phyloP scores from a whole-genome alignment of 768 basidiomycete genomes.

The Phaffia australis region DNA sequence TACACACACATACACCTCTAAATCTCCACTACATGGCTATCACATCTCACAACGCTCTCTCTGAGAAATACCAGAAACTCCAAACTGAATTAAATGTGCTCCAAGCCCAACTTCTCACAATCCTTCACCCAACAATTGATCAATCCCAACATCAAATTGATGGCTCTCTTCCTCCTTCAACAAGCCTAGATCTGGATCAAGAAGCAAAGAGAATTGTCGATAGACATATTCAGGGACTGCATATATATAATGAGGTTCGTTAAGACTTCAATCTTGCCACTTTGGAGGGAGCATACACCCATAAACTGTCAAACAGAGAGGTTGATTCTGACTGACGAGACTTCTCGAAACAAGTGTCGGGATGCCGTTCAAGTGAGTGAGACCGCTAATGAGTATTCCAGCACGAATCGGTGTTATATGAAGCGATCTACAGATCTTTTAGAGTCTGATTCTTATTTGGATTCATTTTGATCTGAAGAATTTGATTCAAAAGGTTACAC shows the following conservation, averaged over 20 bases:
- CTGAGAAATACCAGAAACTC: not conserved
- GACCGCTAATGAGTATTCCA: not conserved
- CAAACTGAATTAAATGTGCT: slow-evolving; percentile 5
- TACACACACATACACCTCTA: too few species aligned
- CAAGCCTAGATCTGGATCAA: slow-evolving; percentile 6
- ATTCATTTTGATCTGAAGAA: too few species aligned
- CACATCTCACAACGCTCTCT: not conserved
- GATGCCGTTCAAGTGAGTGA: slow-evolving; percentile 17
- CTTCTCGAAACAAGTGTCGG: not conserved
- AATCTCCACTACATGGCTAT: too few species aligned
- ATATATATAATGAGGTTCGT: slow-evolving; percentile 15
- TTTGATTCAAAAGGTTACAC: too few species aligned
- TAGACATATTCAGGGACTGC: slow-evolving; percentile 4
- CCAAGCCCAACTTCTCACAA: slow-evolving; percentile 5
- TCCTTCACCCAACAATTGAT: not conserved
- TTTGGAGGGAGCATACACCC: too few species aligned
- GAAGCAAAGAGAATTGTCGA: slow-evolving; percentile 10
- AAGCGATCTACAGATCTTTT: too few species aligned
- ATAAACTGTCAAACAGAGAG: too few species aligned
- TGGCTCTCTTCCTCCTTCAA: not conserved
- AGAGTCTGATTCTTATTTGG: too few species aligned
- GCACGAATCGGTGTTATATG: too few species aligned
- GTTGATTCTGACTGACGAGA: too few species aligned
- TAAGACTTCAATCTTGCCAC: too few species aligned
- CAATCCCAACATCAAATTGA: not conserved